Evolutionary conservation across 257 asterid species (phyloP), one percentile per base, ranked within the genome.

Genomic region (Perilla frutescens): DNA sequence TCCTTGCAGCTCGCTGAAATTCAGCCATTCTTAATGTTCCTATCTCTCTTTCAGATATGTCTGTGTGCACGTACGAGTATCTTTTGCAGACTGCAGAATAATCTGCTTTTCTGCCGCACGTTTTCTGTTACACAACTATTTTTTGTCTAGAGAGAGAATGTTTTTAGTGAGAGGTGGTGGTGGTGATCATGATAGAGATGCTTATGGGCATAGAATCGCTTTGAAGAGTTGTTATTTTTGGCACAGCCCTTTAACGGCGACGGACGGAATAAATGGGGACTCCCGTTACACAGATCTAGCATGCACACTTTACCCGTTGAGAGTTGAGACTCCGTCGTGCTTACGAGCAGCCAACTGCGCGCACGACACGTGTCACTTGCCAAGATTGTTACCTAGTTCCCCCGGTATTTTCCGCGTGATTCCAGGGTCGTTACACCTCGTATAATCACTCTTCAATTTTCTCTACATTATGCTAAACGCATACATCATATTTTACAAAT

Each of bases 201-300:
- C 26, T 20, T 20, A 20, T 20, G 26, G 74, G 76, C 80, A 73
- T 63, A 71, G 43, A 70, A 74, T 77, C 77, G 80, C 79, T 77
- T 80, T 75, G 58, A 61, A 15, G 45, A 26, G 57, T 62, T 59
- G 49, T 63, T 70, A 14, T 58, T 72, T 53, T 72, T 64, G 74
- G 82, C 73, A 29, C 29, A 47, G 32, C 72, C 70, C 77, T 68
- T 72, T 80, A 77, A 77, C 77, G 77, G 77, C 58, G 77, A 72
- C 68, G 70, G 79, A 59, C 76, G 76, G 60, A 54, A 20, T 74
- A 49, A 11, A 36, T 26, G 36, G 58, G 32, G 49, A 1, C 41
- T 59, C 55, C 82, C 84, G 82, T 83, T 80, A 74, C 69, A n/a
- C 62, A 72, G 84, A 79, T 80, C 87, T 80, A 71, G 54, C 73